A percentile compares a stretch with the other conserved stretches of the same genome.
Evolutionary conservation across 805 yeast species (phyloP).

Genomic region (Metschnikowia amazonensis): DNA sequence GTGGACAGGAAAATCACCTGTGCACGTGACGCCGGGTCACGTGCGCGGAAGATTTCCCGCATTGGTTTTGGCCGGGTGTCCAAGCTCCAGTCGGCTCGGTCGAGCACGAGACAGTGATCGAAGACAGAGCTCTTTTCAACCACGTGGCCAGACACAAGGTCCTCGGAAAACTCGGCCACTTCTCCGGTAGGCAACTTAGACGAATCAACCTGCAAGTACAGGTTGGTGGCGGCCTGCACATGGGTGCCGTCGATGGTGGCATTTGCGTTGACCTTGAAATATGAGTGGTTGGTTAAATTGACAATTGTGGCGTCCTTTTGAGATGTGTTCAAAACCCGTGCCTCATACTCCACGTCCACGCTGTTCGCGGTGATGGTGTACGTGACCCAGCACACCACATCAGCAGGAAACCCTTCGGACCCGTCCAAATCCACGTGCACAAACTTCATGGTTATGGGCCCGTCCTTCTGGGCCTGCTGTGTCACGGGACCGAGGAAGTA

Average conservation of each 20-base stretch:
- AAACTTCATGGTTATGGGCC: conserved; percentile 35
- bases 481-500: conserved; percentile 53
- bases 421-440: conserved; percentile 43
- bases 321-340: conserved; percentile 26
- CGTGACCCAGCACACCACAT: conserved; percentile 42
- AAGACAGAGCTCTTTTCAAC: conserved; percentile 14
- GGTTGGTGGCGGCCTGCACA: conserved; percentile 34
- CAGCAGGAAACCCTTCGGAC: conserved; percentile 60
- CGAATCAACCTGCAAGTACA: conserved; percentile 41
- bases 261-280: conserved; percentile 46
- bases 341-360: conserved; percentile 49
- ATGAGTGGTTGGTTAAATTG: conserved; percentile 60
- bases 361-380: conserved; percentile 40
- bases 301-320: conserved; percentile 45
- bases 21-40: conserved; percentile 42
- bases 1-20: conserved; percentile 48
- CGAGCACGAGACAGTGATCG: conserved; percentile 49
- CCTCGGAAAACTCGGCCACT: conserved; percentile 15
- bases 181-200: conserved; percentile 46
- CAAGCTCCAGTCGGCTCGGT: conserved; percentile 27
- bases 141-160: conserved; percentile 19
- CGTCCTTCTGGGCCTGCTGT: conserved; percentile 25
- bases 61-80: conserved; percentile 47
- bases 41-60: conserved; percentile 39
- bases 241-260: conserved; percentile 30